Evolutionary conservation across 169 alveolate species (phyloP), one percentile per base, ranked within the genome.

Genomic region (Pseudocohnilembus persalinus): DNA sequence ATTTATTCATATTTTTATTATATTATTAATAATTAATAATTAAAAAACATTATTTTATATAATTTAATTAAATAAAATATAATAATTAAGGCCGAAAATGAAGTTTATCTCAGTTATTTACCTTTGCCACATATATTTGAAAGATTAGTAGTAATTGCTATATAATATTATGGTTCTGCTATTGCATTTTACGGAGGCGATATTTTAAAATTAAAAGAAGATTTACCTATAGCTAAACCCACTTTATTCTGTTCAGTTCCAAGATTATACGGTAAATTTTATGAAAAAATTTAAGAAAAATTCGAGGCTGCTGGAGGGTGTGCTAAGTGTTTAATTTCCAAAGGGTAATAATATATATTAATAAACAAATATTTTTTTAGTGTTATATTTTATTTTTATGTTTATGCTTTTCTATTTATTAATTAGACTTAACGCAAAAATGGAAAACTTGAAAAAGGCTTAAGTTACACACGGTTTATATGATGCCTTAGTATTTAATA

Each of bases 71-170:
- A n/a, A n/a, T n/a, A n/a, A n/a, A n/a, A n/a, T n/a, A n/a, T n/a
- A n/a, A n/a, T n/a, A n/a, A n/a, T n/a, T n/a, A n/a, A n/a, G 26
- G 20, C 82, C 11, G 80, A 81, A 4, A 85, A 92, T 31, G 99
- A 97, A 89, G 85, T 84, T 35, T 77, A 87, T 73, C 76, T 92
- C 4, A 80, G 88, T 29, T 89, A 89, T 76, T 82, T 92, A 11
- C 95, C 95, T 26, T 82, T 92, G 4, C 93, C 95, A 0, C 95
- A 92, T 80, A 88, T 92, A 6, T 88, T 86, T 73, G 96, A 92
- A 68, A 84, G 91, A 75, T 72, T 89, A 30, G 75, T 84, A 0
- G 68, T 83, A 28, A 33, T 73, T 20, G 25, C 81, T 25, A 26
- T 87, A 24, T 30, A 83, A 28, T 83, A 74, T 64, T 65, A 72